A percentile compares a stretch with the other conserved stretches of the same genome.
Conservation (phyloP, 2,329 filamentous ascomycete genomes). For the Talaromyces sp. region DNA sequence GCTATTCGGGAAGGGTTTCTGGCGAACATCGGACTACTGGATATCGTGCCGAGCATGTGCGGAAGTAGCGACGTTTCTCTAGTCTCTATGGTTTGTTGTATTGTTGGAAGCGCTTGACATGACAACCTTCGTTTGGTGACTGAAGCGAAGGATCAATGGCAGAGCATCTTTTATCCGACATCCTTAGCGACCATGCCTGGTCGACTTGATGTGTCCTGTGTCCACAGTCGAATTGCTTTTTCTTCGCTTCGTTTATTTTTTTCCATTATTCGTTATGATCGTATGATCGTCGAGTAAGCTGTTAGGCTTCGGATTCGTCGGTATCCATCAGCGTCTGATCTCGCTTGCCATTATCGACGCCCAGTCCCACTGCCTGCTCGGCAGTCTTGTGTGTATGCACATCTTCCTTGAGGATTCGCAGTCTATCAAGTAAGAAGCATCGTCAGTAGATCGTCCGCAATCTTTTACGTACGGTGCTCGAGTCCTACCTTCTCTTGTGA, state of each 20-base stretch:
- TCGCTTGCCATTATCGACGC: constrained; percentile 62
- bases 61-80: neutral
- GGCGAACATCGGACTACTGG: constrained; percentile 18
- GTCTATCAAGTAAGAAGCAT: constrained; percentile 46
- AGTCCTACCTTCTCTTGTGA: constrained; percentile 76
- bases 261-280: neutral
- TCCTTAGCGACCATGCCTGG: neutral
- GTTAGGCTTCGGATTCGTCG: constrained; percentile 30
- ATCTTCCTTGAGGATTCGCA: constrained; percentile 77
- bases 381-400: constrained; percentile 84
- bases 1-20: constrained; percentile 15
- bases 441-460: neutral
- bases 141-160: neutral
- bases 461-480: neutral
- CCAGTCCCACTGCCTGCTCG: constrained; percentile 72
- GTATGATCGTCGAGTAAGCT: neutral
- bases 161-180: neutral
- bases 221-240: neutral
- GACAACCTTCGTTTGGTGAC: neutral
- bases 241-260: neutral
- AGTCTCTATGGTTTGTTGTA: no score
- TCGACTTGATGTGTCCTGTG: neutral
- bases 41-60: constrained; percentile 2
- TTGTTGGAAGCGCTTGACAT: neutral
- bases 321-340: constrained; percentile 40